phyloP scores from a whole-genome alignment of 805 yeast species.

The Metschnikowia similis region DNA sequence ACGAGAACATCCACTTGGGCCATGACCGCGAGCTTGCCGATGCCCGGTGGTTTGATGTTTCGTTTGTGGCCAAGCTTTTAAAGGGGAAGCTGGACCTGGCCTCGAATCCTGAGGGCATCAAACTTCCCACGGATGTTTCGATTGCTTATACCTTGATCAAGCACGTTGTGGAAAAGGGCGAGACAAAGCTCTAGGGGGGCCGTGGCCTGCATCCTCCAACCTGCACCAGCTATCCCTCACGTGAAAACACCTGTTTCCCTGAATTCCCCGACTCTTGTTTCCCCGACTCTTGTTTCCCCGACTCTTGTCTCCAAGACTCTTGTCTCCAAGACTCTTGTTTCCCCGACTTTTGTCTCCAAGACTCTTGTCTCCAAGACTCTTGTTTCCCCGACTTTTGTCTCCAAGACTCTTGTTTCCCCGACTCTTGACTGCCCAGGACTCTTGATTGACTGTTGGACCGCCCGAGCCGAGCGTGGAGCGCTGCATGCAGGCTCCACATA shows the following conservation, averaged over 20 bases:
- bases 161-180: constrained; percentile 31
- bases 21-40: constrained; percentile 85
- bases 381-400: too few relatives aligned
- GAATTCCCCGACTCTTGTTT: too few relatives aligned
- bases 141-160: constrained; percentile 44
- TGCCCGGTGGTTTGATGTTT: constrained; percentile 77
- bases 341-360: too few relatives aligned
- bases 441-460: too few relatives aligned
- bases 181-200: constrained; percentile 8
- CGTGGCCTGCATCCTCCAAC: background rate
- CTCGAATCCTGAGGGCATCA: constrained; percentile 33
- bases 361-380: too few relatives aligned
- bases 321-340: too few relatives aligned
- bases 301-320: too few relatives aligned
- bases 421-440: too few relatives aligned
- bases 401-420: too few relatives aligned
- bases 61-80: constrained; percentile 44
- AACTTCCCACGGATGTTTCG: constrained; percentile 41
- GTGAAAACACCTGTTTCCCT: too few relatives aligned
- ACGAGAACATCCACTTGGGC: constrained; percentile 63
- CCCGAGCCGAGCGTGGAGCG: background rate
- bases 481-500: background rate
- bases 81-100: constrained; percentile 20
- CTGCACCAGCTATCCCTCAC: too few relatives aligned
- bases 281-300: too few relatives aligned